phyloP scores from a whole-genome alignment of 768 basidiomycete genomes.

The Rhizopogon salebrosus region DNA sequence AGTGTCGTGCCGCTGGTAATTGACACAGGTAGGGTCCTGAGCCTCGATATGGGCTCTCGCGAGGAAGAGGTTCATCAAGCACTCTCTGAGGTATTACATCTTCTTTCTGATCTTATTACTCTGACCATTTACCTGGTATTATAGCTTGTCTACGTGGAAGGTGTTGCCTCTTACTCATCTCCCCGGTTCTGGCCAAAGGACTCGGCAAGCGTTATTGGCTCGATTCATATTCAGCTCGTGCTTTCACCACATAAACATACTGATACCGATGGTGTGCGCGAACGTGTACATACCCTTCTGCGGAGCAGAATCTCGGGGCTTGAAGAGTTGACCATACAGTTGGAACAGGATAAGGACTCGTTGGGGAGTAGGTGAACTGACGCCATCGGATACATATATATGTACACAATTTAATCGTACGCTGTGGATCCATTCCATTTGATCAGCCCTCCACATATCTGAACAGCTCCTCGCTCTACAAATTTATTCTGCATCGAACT shows the following conservation, averaged over 20 bases:
- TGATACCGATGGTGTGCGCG: constrained; percentile 66
- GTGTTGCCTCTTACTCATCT: constrained; percentile 72
- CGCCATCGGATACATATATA: neutral
- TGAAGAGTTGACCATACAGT: constrained; percentile 87
- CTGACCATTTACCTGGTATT: constrained; percentile 1
- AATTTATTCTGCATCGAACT: neutral
- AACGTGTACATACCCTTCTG: constrained; percentile 69
- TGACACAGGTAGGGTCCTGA: constrained; percentile 85
- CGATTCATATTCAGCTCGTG: constrained; percentile 86
- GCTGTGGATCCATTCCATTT: neutral
- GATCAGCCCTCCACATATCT: neutral
- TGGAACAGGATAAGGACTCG: constrained; percentile 38
- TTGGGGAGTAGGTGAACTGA: neutral
- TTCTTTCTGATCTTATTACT: neutral
- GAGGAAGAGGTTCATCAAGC: constrained; percentile 51
- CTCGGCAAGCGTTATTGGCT: constrained; percentile 77
- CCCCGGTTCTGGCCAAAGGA: constrained; percentile 98
- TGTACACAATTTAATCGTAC: neutral
- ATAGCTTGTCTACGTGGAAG: constrained; percentile 72
- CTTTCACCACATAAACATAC: constrained; percentile 57
- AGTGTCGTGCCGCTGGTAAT: constrained; percentile 94
- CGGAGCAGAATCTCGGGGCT: constrained; percentile 72
- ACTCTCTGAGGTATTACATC: constrained; percentile 52
- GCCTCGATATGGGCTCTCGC: constrained; percentile 75
- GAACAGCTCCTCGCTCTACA: neutral